Conservation (phyloP, 1,284 basidiomycete genomes). For the Thelephora terrestris region DNA sequence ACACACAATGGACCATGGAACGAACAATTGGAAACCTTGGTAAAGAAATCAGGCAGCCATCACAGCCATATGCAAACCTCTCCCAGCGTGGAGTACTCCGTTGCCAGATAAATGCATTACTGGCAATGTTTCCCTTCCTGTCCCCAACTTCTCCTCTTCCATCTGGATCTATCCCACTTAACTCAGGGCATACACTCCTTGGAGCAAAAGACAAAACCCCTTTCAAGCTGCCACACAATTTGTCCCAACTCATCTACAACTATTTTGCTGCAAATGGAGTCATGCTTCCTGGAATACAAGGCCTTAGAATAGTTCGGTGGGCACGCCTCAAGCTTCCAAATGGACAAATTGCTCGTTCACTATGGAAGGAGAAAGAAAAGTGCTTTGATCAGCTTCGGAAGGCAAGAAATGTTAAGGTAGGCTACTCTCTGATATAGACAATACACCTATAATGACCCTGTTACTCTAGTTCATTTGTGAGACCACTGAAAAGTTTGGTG, state of each 20-base stretch:
- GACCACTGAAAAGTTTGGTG: constrained; percentile 9
- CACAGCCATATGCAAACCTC: constrained; percentile 15
- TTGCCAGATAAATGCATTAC: constrained; percentile 12
- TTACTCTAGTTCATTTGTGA: constrained; percentile 6
- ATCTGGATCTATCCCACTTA: constrained; percentile 1
- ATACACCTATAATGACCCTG: too few relatives aligned
- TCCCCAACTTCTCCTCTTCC: constrained; percentile 1
- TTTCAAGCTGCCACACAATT: too few relatives aligned
- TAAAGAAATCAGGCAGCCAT: constrained; percentile 14
- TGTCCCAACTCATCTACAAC: not conserved
- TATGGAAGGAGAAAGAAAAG: constrained; percentile 16
- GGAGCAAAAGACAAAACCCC: not conserved
- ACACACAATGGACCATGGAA: constrained; percentile 18
- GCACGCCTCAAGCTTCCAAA: constrained; percentile 20
- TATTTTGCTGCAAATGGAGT: not conserved
- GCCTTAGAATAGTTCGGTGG: constrained; percentile 12
- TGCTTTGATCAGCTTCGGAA: constrained; percentile 6
- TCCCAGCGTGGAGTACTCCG: constrained; percentile 7
- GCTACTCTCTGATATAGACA: too few relatives aligned
- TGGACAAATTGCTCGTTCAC: constrained; percentile 18
- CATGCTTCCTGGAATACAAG: not conserved
- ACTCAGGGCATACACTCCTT: constrained; percentile 10
- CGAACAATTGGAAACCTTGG: constrained; percentile 17
- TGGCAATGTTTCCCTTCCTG: constrained; percentile 12
- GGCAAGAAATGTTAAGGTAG: constrained; percentile 16